phyloP scores from a whole-genome alignment of 83 land plant species.

The Picea mariana region DNA sequence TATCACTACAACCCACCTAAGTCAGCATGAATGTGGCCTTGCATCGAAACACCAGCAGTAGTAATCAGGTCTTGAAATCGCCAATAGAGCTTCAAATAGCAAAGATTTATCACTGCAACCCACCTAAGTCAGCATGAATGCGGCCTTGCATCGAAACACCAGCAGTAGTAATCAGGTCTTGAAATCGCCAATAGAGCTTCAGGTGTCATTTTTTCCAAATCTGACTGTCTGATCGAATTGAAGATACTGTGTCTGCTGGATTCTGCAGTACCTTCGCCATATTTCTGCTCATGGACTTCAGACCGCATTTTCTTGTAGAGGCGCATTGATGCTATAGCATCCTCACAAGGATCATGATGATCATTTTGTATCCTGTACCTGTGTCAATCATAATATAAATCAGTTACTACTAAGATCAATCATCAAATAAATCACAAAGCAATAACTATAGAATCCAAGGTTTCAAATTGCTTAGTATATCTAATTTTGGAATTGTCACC shows the following conservation, averaged over 20 bases:
- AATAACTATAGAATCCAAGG: not conserved
- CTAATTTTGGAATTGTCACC: not conserved
- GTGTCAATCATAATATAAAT: constrained; percentile 16
- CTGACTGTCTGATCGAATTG: constrained; percentile 39
- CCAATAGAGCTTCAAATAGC: constrained; percentile 45
- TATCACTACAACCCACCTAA: not conserved
- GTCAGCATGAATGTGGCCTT: not conserved
- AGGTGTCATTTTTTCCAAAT: constrained; percentile 65
- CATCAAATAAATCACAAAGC: not conserved
- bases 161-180: constrained; percentile 78
- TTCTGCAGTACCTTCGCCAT: constrained; percentile 30
- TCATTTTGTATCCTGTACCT: constrained; percentile 87
- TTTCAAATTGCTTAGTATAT: not conserved
- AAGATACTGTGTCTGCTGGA: constrained; percentile 46
- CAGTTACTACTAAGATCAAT: not conserved
- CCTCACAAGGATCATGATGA: constrained; percentile 87
- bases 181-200: constrained; percentile 55
- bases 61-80: constrained; percentile 70
- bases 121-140: not conserved
- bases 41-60: constrained; percentile 48
- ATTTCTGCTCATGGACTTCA: constrained; percentile 42
- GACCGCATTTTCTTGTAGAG: constrained; percentile 81
- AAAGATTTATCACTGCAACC: not conserved
- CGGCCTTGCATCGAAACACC: constrained; percentile 69
- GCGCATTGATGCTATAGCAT: constrained; percentile 93